Base-by-base conservation (phyloP, 2,329 filamentous ascomycete species). In the Hymenoscyphus albidus region DNA sequence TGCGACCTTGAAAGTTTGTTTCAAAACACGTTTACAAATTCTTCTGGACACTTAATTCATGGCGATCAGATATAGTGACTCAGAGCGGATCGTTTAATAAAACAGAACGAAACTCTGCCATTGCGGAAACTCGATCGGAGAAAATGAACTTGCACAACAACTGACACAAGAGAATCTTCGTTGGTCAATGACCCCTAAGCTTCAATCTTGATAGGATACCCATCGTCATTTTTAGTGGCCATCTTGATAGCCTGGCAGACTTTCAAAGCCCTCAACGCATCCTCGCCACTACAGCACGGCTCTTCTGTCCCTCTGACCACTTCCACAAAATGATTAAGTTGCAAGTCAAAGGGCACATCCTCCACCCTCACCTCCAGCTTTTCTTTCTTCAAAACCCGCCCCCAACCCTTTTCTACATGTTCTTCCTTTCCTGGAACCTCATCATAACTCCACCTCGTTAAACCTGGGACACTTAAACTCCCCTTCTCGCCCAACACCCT, bases 401-500 rank as follows among this genome's bases (percentile, higher is more conserved):
- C 62, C 68, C 69, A 70, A 7, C 61, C 61, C 38, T 44, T 40
- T 22, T 62, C 61, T 35, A 51, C 56, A 18, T 48, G 56, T 13
- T 64, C 62, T 9, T 58, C 56, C 62, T 76, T 67, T 2, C 66
- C 72, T 12, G 44, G n/a, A 2, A 66, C 71, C 71, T 85, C 71
- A 3, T 67, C 70, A 71, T 85, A 82, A n/a, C 76, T 81, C 78
- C 79, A 83, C 0, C 77, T 67, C 2, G 75, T 79, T 77, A 85
- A 79, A 71, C 85, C 83, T 0, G 82, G 82, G 16, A 86, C 80
- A 69, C 83, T 85, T 0, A 87, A 70, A 22, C 77, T 79, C 0
- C 75, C 84, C 2, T 82, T 74, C 0, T 80, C 81, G 0, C 83
- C 83, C 65, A 86, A 82, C n/a, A 87, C 80, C 0, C 83, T 78